Base-by-base conservation (phyloP, 148 eudicot genomes). In the Persicaria maculosa region DNA sequence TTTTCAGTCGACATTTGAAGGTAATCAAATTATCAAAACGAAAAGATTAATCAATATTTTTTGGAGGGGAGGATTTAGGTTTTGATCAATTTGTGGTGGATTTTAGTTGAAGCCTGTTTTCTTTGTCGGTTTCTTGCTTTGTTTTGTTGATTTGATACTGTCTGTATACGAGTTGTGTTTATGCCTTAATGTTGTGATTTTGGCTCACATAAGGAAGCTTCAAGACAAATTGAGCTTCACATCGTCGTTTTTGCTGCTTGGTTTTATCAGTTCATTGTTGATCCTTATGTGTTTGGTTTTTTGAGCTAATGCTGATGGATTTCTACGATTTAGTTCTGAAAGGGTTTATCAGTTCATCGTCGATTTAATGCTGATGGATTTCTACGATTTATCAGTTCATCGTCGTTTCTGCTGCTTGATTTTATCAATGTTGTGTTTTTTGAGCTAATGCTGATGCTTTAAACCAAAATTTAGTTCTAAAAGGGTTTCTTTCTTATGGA, bases 201-300 rank as follows among this genome's bases (percentile, higher is more conserved):
- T 57, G 62, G 62, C 31, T 57, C 20, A 20, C 57, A 53, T 53
- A 11, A 14, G 57, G 15, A 15, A 53, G 6, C 57, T 53, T 53
- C 57, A 57, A 17, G 62, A 10, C 62, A 57, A 57, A 57, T 19
- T 17, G 22, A 22, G 9, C 19, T 57, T 11, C 31, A 57, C 16
- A 57, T 57, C 25, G 62, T 57, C 62, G 3, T 57, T 57, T 48
- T 17, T 57, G 20, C 62, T 2, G 62, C 20, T 20, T 57, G 62
- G 6, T 57, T 57, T 57, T 57, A 9, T 57, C 62, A 57, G 62
- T 57, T 57, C 62, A 57, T 6, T 57, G 62, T 53, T 53, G 57
- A 53, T 53, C 57, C 57, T 14, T 14, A 19, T 53, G n/a, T 16
- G 57, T 53, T 53, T 53, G 17, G 57, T 5, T 53, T 53, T 31